Evolutionary conservation across 805 yeast species (phyloP), one percentile per base, ranked within the genome.

Genomic region (Lachancea fermentati): DNA sequence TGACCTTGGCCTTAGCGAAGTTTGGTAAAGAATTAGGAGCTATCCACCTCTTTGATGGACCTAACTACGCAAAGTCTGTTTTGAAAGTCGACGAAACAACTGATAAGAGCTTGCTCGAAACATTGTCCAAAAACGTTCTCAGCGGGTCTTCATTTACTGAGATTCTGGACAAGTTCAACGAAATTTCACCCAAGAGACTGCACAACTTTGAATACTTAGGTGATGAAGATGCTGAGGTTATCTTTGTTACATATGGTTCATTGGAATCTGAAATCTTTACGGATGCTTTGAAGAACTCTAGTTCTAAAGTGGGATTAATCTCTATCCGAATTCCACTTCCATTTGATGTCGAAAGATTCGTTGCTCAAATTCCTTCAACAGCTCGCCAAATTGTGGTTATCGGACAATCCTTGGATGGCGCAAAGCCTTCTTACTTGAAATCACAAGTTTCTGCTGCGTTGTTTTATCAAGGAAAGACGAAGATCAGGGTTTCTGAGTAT

Each of bases 181-280:
- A 56, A 33, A 26, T 46, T 3, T 47, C 63, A 12, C 48, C 50
- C 1, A 39, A 34, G 36, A 51, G 49, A 14, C 43, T 61, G 42
- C 51, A 51, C 37, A 57, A 61, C 36, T 61, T 61, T 39, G 46
- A 85, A 61, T 86, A 81, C 63, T 65, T 59, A 44, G 96, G 96
- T 39, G 68, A 69, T 39, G 58, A 60, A 7, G 62, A 69, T 41
- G 81, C 95, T 6, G 76, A 75, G 33, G 76, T 82, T 17, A 85
- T 89, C n/a, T 80, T 85, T 59, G 91, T 88, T 25, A 70, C 80
- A n/a, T 79, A 83, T 49, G 95, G 96, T 17, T 71, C 93, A 30
- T 63, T 73, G 32, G 88, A 83, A 58, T 66, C 82, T 13, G 68
- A 77, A 41, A 63, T 76, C 41, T 70, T 85, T 30, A 61, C 66